These are phyloP conservation scores for Malassezia brasiliensis DNA, from an alignment of 1,284 basidiomycete species.

Conservation along the genomic window DNA sequence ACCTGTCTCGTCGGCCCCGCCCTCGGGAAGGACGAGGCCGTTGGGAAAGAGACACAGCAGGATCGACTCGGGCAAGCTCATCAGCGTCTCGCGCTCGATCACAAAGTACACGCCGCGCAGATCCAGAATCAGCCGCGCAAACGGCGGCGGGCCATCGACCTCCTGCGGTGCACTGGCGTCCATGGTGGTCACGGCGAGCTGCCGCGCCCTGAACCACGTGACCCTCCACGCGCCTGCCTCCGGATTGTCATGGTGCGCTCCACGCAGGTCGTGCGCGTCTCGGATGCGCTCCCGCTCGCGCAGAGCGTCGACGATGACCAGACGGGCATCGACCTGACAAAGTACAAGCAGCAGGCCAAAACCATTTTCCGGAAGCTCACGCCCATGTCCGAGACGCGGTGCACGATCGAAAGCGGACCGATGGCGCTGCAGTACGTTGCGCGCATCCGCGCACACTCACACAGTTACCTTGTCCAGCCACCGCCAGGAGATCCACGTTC, in stretches of 20 bases:
- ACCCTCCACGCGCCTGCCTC: not conserved
- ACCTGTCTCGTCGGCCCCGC: conserved; percentile 49
- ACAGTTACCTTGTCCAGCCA: conserved; percentile 75
- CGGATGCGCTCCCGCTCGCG: conserved; percentile 37
- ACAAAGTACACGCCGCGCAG: conserved; percentile 81
- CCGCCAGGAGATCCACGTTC: conserved; percentile 36
- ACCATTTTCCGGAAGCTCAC: conserved; percentile 81
- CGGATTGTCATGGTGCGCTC: conserved; percentile 35
- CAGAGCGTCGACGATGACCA: conserved; percentile 51
- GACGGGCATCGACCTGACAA: conserved; percentile 84
- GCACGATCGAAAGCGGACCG: conserved; percentile 89
- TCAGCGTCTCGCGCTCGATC: conserved; percentile 93
- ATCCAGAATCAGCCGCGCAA: conserved; percentile 79
- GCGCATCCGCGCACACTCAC: not conserved
- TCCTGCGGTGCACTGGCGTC: conserved; percentile 23
- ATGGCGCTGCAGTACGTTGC: conserved; percentile 75
- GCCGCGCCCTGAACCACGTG: conserved; percentile 1
- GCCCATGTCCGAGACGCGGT: conserved; percentile 82
- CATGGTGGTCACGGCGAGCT: conserved; percentile 15
- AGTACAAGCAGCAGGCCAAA: conserved; percentile 97
- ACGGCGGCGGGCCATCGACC: conserved; percentile 27
- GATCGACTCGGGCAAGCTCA: conserved; percentile 95
- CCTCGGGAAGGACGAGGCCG: conserved; percentile 71
- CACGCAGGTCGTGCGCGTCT: conserved; percentile 43
- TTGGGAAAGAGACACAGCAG: conserved; percentile 94